Conservation (phyloP, 2,329 filamentous ascomycete species). For the Podosphaera fusca region DNA sequence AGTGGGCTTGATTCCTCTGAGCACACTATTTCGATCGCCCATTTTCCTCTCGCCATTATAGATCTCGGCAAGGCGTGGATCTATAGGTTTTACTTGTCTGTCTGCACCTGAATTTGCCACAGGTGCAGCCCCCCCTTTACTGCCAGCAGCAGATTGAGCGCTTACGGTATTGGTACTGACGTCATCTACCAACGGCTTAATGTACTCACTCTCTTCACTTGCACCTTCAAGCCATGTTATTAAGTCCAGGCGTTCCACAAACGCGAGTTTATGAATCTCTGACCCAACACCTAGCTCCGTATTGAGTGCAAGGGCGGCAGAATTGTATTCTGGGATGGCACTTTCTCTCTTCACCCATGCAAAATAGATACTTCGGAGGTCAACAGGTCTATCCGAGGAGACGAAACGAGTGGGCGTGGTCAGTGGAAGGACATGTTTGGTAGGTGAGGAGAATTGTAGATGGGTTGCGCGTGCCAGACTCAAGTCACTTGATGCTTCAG, state of each 20-base stretch:
- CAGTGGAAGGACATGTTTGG: slow-evolving; percentile 41
- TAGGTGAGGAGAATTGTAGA: slow-evolving; percentile 44
- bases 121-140: slow-evolving; percentile 18
- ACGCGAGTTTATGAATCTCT: slow-evolving; percentile 68
- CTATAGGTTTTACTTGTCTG: slow-evolving; percentile 43
- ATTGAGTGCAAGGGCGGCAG: slow-evolving; percentile 58
- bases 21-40: slow-evolving; percentile 73
- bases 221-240: slow-evolving; percentile 86
- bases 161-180: slow-evolving; percentile 20
- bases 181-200: slow-evolving; percentile 57
- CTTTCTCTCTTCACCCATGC: slow-evolving; percentile 87
- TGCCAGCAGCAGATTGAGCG: slow-evolving; percentile 24
- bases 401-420: slow-evolving; percentile 65
- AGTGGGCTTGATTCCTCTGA: slow-evolving; percentile 71
- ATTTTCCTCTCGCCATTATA: slow-evolving; percentile 80
- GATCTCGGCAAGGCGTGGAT: slow-evolving; percentile 66
- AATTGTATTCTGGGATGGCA: slow-evolving; percentile 76
- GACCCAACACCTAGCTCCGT: slow-evolving; percentile 40
- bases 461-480: slow-evolving; percentile 56
- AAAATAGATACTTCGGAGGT: slow-evolving; percentile 87
- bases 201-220: slow-evolving; percentile 77
- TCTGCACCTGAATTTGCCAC: slow-evolving; percentile 15
- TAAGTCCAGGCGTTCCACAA: slow-evolving; percentile 75
- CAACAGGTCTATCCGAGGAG: slow-evolving; percentile 49
- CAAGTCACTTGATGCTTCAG: slow-evolving; percentile 28